Evolutionary conservation across 2,329 filamentous ascomycete species (phyloP), one percentile per base, ranked within the genome.

Genomic region (Penicillium olsonii): DNA sequence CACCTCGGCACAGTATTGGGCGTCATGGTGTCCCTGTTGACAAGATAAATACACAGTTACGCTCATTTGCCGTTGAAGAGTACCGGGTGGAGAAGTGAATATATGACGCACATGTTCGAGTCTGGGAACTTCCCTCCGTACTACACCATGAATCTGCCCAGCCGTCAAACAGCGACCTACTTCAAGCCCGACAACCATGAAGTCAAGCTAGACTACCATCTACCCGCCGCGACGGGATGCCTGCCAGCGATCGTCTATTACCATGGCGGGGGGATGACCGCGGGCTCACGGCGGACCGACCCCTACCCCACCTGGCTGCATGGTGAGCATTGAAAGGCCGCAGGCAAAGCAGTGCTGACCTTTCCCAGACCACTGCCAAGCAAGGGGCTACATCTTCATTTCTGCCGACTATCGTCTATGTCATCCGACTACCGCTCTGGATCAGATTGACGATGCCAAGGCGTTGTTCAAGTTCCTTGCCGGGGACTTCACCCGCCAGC

Each of bases 181-280:
- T 61, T 55, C 19, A 55, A 39, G 6, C 39, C 55, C 12, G 44
- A 52, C 12, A 37, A 42, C 22, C 59, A 61, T 38, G 48, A 59
- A 4, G 49, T 61, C n/a, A 55, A 55, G 26, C 37, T 61, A 3
- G 59, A 61, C 35, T 61, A 60, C 35, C 60, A 56, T 15, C 35
- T 60, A 0, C 56, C 58, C 12, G 38, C 19, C 15, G 24, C 4
- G 8, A 46, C 31, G 11, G 56, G 54, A 2, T 39, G 22, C 10
- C 47, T 58, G 4, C 57, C 57, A 10, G 59, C 59, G 1, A 40
- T 60, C 9, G 54, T 61, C 41, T 60, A 58, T 44, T 61, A 60
- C 22, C 59, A 61, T 31, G 59, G 59, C 11, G 59, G 59, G 17
- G 59, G 59, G 6, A 61, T 61, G 59, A 54, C 57, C 1, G 55